A percentile compares a stretch with the other conserved stretches of the same genome.
phyloP scores from a whole-genome alignment of 83 land plant species.

The Isoetes engelmannii region DNA sequence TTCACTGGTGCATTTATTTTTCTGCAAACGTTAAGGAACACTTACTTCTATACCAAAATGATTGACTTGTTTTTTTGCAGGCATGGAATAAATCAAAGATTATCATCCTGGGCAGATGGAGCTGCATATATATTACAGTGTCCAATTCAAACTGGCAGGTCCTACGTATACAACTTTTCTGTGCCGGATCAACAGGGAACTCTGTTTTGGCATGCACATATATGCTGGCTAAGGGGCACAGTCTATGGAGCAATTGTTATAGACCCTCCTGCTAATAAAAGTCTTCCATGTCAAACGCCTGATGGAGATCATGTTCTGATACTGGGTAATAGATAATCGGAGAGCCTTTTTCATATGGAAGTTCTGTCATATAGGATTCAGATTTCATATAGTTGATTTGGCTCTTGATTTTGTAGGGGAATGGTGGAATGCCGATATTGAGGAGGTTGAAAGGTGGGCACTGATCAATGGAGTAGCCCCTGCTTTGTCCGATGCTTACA shows the following conservation, averaged over 20 bases:
- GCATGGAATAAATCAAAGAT: not conserved
- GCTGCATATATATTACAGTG: not conserved
- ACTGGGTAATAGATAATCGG: not conserved
- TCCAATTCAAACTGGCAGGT: not conserved
- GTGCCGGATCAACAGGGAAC: not conserved
- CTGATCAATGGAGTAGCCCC: not conserved
- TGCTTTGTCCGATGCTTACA: not conserved
- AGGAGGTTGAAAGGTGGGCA: not conserved
- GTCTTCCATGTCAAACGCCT: not conserved
- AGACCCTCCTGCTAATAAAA: not conserved
- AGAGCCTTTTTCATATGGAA: not conserved
- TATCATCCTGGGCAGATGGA: not conserved
- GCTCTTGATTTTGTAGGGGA: not conserved
- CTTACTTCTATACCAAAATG: too few relatives aligned
- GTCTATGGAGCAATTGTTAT: not conserved
- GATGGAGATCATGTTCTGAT: not conserved
- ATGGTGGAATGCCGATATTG: not conserved
- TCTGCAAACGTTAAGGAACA: too few relatives aligned
- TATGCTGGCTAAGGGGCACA: not conserved
- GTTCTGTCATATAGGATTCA: too few relatives aligned
- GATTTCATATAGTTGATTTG: not conserved
- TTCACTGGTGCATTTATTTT: conserved; percentile 12
- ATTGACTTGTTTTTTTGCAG: not conserved
- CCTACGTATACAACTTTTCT: not conserved
- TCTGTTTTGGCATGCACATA: not conserved